A percentile compares a stretch with the other conserved stretches of the same genome.
Evolutionary conservation across 78 protist species (phyloP).

Genomic region (Isochrysis galbana): DNA sequence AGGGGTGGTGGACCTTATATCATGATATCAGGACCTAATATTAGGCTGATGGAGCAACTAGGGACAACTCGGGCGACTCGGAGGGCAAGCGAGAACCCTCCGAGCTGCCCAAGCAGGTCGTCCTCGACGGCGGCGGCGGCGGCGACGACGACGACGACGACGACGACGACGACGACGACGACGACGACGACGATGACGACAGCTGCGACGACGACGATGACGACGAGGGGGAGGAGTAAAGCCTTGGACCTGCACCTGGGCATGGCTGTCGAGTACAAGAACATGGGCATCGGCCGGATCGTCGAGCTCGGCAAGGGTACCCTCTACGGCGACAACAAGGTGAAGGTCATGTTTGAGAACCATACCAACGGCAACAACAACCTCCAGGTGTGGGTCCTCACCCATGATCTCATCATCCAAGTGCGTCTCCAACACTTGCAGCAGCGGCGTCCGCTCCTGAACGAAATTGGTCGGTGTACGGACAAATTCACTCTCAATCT

Average conservation of each 20-base stretch:
- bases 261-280: background rate
- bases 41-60: too few species aligned
- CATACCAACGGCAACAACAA: background rate
- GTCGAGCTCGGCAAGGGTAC: background rate
- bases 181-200: background rate
- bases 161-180: background rate
- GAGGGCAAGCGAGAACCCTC: too few species aligned
- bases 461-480: too few species aligned
- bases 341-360: background rate
- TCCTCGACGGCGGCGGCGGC: background rate
- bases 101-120: too few species aligned
- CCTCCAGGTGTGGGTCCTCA: background rate
- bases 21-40: too few species aligned
- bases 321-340: too few species aligned
- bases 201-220: background rate
- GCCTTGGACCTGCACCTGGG: background rate
- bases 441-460: too few species aligned
- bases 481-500: too few species aligned
- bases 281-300: background rate
- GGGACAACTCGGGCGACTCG: too few species aligned
- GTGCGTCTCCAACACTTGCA: background rate
- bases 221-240: background rate
- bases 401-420: background rate
- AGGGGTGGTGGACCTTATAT: too few species aligned
- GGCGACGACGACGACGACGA: background rate